phyloP scores from a whole-genome alignment of 495 filamentous ascomycete species.

The Parathielavia appendiculata region DNA sequence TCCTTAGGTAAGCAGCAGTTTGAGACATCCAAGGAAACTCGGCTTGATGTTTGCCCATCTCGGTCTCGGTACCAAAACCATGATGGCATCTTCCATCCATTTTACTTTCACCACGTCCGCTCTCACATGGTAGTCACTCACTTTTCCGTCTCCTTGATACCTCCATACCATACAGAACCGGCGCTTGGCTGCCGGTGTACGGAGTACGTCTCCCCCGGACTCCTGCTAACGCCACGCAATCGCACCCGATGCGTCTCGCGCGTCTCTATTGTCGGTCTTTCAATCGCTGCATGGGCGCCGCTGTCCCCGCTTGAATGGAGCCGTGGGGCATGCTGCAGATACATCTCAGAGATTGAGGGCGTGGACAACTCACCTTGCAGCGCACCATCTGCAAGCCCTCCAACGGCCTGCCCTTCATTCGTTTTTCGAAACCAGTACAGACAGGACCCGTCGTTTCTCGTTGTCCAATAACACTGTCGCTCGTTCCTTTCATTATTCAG shows the following conservation, averaged over 20 bases:
- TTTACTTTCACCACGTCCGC: background rate
- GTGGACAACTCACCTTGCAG: slow-evolving; percentile 50
- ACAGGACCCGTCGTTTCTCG: slow-evolving; percentile 6
- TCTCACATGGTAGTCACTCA: too few relatives aligned
- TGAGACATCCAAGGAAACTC: background rate
- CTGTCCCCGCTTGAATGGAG: slow-evolving; percentile 13
- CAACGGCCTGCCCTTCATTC: slow-evolving; percentile 29
- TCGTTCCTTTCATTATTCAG: slow-evolving; percentile 2
- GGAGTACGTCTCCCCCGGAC: slow-evolving; percentile 11
- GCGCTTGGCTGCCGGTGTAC: slow-evolving; percentile 4
- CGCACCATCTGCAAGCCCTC: slow-evolving; percentile 37
- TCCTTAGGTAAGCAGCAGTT: background rate
- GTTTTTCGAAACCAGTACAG: slow-evolving; percentile 3
- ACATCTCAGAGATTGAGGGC: slow-evolving; percentile 25
- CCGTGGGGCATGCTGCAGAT: slow-evolving; percentile 15
- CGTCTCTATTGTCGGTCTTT: background rate
- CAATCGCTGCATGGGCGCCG: background rate
- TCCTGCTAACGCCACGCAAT: slow-evolving; percentile 6
- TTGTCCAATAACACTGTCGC: slow-evolving; percentile 24
- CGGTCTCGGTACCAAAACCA: slow-evolving; percentile 3
- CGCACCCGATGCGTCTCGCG: slow-evolving; percentile 17
- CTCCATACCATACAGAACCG: background rate
- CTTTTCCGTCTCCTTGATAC: background rate
- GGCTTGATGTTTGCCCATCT: slow-evolving; percentile 5
- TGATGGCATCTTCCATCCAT: background rate